These are phyloP conservation scores for Hibiscus tridactylites DNA, from an alignment of 345 rosid genomes.

Conservation along the genomic window DNA sequence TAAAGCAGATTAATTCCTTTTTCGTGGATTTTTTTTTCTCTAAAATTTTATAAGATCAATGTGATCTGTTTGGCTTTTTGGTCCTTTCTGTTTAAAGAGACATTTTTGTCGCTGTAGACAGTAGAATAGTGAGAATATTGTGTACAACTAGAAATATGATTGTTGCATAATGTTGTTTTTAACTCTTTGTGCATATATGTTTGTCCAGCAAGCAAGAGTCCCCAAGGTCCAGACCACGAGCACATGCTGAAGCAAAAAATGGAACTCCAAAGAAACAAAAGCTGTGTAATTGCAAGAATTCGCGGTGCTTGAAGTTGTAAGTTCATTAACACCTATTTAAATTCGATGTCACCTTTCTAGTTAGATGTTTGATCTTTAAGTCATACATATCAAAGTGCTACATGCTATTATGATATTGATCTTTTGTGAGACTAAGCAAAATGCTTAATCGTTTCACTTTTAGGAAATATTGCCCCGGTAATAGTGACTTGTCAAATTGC, in stretches of 20 bases:
- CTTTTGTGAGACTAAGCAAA: neutral
- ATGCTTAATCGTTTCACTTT: neutral
- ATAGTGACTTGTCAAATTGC: neutral
- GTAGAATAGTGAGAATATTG: neutral
- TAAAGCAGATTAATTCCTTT: neutral
- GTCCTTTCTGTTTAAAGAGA: neutral
- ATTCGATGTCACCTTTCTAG: neutral
- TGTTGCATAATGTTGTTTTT: neutral
- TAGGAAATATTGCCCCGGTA: neutral
- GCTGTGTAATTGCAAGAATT: constrained; percentile 69
- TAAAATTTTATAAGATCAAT: neutral
- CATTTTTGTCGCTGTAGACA: neutral
- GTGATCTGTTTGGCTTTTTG: neutral
- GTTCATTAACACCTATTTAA: constrained; percentile 14
- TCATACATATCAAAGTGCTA: neutral
- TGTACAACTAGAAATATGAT: neutral
- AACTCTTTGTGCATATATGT: neutral
- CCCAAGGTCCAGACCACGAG: constrained; percentile 5
- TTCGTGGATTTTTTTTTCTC: neutral
- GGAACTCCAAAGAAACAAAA: constrained; percentile 53
- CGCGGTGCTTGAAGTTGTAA: constrained; percentile 78
- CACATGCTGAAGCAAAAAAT: constrained; percentile 31
- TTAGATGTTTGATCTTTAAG: neutral
- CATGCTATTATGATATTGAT: neutral
- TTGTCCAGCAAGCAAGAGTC: constrained; percentile 13